Evolutionary conservation across 129 eudicot species (phyloP), one percentile per base, ranked within the genome.

Genomic region (Flaveria brownii): DNA sequence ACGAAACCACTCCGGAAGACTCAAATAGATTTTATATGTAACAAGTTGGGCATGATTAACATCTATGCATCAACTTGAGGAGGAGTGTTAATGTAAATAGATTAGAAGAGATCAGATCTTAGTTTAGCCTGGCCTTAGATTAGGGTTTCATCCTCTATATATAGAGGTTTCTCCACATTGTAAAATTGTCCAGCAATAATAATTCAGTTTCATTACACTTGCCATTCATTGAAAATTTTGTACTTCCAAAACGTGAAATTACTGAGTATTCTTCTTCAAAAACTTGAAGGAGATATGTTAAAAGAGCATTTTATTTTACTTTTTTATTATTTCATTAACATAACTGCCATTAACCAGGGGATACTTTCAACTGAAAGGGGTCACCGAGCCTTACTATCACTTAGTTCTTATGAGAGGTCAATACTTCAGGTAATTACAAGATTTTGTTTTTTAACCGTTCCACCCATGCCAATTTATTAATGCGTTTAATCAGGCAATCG

Each of bases 341-440:
- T 52, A 52, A 4, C 50, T 71, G 45, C 59, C 55, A 41, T 45
- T 54, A 46, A 63, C 49, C 87, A 95, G 99, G 99, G 96, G 47
- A 95, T 95, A 84, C 94, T 95, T 73, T 95, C 97, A 75, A 95
- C 99, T 66, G 97, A 95, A 85, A 87, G 86, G 79, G 99, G 99
- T 63, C 96, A 89, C 72, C 82, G 81, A 68, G 87, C 96, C 82
- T 80, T 91, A 71, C 74, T 75, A 50, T 83, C 89, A 79, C 84
- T 91, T 83, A 92, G 88, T 91, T 81, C 96, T 25, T 82, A 83
- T 71, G 96, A 91, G 82, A 84, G 89, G 78, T 95, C 97, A 49
- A 93, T 95, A 50, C 83, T 95, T 71, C 92, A 95, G 97, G 99
- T 95, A 73, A 66, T 23, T 62, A 57, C 14, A 23, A 15, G 41